A percentile compares a stretch with the other conserved stretches of the same genome.
Conservation (phyloP, 2,329 filamentous ascomycete genomes). For the Lachnellula occidentalis region DNA sequence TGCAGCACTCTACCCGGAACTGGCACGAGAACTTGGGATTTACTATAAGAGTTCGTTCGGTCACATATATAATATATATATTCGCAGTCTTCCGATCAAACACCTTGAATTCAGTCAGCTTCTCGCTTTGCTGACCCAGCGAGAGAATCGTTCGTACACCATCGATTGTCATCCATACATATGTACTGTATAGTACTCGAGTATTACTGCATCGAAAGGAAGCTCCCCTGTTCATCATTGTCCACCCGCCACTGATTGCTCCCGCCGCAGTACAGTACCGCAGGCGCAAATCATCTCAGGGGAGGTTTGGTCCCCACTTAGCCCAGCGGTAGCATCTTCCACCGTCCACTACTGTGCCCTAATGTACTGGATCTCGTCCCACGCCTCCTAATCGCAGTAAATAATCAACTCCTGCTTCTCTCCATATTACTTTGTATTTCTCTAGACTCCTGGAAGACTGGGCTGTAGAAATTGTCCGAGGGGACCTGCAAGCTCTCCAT, state of each 20-base stretch:
- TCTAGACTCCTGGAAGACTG: slow-evolving; percentile 4
- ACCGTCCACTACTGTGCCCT: neutral
- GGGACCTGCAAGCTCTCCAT: slow-evolving; percentile 17
- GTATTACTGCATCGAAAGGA: neutral
- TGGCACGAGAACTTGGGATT: neutral
- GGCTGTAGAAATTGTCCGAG: neutral
- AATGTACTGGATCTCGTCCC: neutral
- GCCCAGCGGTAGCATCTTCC: neutral
- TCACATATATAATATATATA: slow-evolving; percentile 14
- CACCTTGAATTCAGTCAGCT: slow-evolving; percentile 1
- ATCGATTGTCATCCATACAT: slow-evolving; percentile 5
- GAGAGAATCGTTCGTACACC: neutral
- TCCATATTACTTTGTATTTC: neutral
- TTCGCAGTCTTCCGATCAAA: slow-evolving; percentile 4
- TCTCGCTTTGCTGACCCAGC: slow-evolving; percentile 5
- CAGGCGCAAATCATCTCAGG: neutral
- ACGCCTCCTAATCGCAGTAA: neutral
- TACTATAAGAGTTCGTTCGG: neutral
- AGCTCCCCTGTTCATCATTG: neutral
- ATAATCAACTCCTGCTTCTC: neutral
- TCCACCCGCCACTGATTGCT: neutral
- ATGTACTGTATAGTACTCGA: neutral
- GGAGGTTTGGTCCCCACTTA: neutral
- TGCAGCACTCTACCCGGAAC: slow-evolving; percentile 5
- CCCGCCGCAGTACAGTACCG: neutral